Evolutionary conservation across 2,329 filamentous ascomycete genomes (phyloP), one percentile per base, ranked within the genome.

Genomic region (Trichoderma pleuroti): DNA sequence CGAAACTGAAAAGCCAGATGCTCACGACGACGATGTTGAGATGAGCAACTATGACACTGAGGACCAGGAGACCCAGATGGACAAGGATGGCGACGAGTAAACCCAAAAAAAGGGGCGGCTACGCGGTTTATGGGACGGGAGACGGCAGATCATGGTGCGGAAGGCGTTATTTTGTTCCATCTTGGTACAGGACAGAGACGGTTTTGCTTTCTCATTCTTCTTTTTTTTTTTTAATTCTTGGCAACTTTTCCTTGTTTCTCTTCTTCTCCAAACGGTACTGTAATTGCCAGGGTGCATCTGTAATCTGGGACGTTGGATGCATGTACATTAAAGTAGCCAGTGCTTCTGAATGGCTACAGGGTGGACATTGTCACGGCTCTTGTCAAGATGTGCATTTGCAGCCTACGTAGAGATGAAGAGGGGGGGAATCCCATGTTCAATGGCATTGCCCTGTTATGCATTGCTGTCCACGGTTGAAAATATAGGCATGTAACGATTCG

Each of bases 21-120:
- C 80, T 39, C 81, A 83, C 68, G 83, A 84, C n/a, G 83, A 85
- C 68, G 84, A 85, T 71, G 81, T 85, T 5, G 84, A 86, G 74
- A 86, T 86, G 84, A 78, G 76, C 16, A 83, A 84, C 67, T 82
- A 83, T 70, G 84, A 85, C 59, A 82, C 82, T 2, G 81, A 82
- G 67, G 81, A 82, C 52, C 79, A 82, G 70, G 80, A 81, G 28
- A 77, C 77, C 21, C 78, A 79, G 66, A 73, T 76, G 63, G 78
- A 79, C 8, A 80, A 79, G 70, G 80, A 80, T 64, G 76, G 74
- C 9, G 78, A 80, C 9, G 78, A 80, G 18, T 56, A 80, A 76
- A 59, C 26, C 18, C 32, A 52, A 16, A 59, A 24, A 28, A 39
- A 46, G 8, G 32, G 54, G 18, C 49, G 52, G 26, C 36, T 21